Evolutionary conservation across 768 basidiomycete species (phyloP), one percentile per base, ranked within the genome.

Genomic region (Termitomyces sp.): DNA sequence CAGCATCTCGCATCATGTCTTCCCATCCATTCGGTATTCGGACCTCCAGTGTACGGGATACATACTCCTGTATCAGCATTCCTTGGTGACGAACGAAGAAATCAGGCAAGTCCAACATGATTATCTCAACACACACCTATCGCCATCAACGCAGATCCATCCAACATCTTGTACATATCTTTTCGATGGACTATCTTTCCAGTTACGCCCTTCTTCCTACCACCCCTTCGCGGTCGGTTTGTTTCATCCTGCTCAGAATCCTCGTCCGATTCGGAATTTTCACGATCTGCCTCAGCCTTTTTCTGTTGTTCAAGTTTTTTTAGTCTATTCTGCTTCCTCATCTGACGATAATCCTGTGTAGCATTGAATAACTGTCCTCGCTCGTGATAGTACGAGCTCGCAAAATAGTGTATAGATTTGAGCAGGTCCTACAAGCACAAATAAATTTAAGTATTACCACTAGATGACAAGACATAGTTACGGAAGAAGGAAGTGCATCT

Each of bases 131-230:
- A 29, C 50, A 40, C 37, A 89, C 90, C 87, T 59, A 92, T 76
- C 3, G 82, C 87, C 69, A 91, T 75, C 43, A 91, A 76, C 4
- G 87, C 86, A 10, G 86, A 84, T 4, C 90, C 90, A 62, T 90
- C 86, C 59, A 90, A 75, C 3, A 81, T 75, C 63, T 80, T 87
- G 67, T 90, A 91, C 90, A 92, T 91, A 61, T 89, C 86, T 59
- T 75, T 72, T 29, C 71, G 67, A 31, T 73, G 46, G 29, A 44
- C 53, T 35, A 55, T 67, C 58, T 53, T 63, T 58, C 56, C 63
- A 25, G 5, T 14, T 38, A 21, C 63, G 54, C 61, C 61, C 61
- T 59, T 61, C 61, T 63, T 35, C 50, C 61, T 10, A 59, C 68
- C 47, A 51, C 58, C 53, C 59, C 62, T 47, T 57, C 29, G 23